These are phyloP conservation scores for Termitomyces bulborhizus DNA, from an alignment of 768 basidiomycete genomes.

Conservation along the genomic window DNA sequence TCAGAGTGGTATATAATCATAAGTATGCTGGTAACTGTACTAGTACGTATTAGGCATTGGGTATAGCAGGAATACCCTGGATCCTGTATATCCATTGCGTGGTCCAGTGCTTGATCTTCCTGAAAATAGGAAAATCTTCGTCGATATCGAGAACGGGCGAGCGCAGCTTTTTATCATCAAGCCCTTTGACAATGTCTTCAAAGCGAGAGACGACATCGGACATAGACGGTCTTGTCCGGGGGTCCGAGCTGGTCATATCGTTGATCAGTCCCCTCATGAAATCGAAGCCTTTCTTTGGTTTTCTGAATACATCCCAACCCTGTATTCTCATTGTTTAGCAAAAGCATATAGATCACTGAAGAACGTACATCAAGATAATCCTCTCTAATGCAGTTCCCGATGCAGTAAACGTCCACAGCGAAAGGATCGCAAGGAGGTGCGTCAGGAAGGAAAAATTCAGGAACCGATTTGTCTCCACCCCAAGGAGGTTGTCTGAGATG, in stretches of 20 bases:
- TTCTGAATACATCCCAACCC: background rate
- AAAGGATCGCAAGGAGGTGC: background rate
- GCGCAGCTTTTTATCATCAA: constrained; percentile 18
- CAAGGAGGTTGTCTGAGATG: constrained; percentile 22
- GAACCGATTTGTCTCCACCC: constrained; percentile 35
- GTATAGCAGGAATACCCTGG: background rate
- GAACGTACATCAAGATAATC: too few species aligned
- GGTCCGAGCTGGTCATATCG: constrained; percentile 17
- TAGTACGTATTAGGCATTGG: background rate
- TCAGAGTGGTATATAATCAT: too few species aligned
- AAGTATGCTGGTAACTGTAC: too few species aligned
- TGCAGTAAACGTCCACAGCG: background rate
- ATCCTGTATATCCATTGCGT: background rate
- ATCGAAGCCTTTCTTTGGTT: background rate
- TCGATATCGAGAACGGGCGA: constrained; percentile 17
- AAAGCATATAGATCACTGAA: too few species aligned
- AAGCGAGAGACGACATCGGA: constrained; percentile 19
- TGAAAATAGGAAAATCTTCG: background rate
- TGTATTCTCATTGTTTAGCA: too few species aligned
- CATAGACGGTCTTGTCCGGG: constrained; percentile 25
- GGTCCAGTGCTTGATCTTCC: too few species aligned
- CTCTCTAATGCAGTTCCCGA: background rate
- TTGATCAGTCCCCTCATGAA: background rate
- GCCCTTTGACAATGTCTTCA: background rate
- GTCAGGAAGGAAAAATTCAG: constrained; percentile 15